phyloP scores from a whole-genome alignment of 2,329 filamentous ascomycete species.

The Fusarium heterosporum region DNA sequence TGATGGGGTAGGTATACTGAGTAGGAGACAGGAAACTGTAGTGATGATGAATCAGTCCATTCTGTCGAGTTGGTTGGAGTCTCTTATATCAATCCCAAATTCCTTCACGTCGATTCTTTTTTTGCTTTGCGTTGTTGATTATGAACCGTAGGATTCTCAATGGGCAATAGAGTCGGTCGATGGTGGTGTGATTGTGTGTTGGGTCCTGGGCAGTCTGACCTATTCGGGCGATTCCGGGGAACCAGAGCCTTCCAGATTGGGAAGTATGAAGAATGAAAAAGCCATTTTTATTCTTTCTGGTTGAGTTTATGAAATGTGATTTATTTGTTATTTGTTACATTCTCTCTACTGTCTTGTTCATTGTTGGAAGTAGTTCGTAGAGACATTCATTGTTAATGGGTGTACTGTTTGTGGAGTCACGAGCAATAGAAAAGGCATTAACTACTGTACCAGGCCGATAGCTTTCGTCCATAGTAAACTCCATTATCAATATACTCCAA shows the following conservation, averaged over 20 bases:
- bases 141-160: conserved; percentile 30
- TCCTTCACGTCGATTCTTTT: not conserved
- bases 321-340: not conserved
- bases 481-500: too few species aligned
- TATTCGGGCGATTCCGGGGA: conserved; percentile 43
- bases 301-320: not conserved
- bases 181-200: conserved; percentile 40
- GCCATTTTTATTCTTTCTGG: not conserved
- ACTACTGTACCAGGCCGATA: not conserved
- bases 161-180: conserved; percentile 38
- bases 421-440: not conserved
- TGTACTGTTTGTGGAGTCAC: conserved; percentile 11
- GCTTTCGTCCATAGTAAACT: not conserved
- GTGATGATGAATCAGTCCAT: conserved; percentile 30
- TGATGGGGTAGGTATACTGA: conserved; percentile 10
- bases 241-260: conserved; percentile 9
- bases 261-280: conserved; percentile 15
- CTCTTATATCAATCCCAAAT: conserved; percentile 28
- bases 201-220: conserved; percentile 37
- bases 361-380: not conserved
- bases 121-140: conserved; percentile 1
- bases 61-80: conserved; percentile 12
- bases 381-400: not conserved
- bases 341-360: not conserved
- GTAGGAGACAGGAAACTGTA: conserved; percentile 1